phyloP scores from a whole-genome alignment of 2,329 filamentous ascomycete genomes.

The Aschersonia sp. region DNA sequence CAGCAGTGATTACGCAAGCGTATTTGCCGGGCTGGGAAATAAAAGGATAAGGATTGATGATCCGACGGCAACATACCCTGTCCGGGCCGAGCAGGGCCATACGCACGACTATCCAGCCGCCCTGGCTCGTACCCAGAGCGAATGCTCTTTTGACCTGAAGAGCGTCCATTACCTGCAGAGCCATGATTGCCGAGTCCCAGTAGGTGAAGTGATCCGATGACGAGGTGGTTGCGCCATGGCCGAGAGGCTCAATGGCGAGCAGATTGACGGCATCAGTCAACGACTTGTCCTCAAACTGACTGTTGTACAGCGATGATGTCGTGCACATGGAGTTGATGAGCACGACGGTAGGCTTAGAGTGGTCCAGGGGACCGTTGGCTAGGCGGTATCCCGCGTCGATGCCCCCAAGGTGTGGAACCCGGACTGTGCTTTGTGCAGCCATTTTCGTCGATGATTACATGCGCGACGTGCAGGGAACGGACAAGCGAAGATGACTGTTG shows the following conservation, averaged over 20 bases:
- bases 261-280: conserved; percentile 30
- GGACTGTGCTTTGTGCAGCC: conserved; percentile 25
- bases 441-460: conserved; percentile 7
- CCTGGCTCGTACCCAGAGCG: conserved; percentile 35
- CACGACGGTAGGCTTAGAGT: conserved; percentile 33
- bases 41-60: background rate
- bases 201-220: conserved; percentile 35
- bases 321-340: conserved; percentile 39
- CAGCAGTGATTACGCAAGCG: no score
- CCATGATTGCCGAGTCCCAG: conserved; percentile 40
- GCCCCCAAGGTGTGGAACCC: conserved; percentile 32
- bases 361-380: conserved; percentile 26
- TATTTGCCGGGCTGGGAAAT: no score
- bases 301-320: conserved; percentile 28
- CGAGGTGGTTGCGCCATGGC: conserved; percentile 31
- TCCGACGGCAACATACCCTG: conserved; percentile 18
- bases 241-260: conserved; percentile 36
- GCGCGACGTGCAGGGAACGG: no score
- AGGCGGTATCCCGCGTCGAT: conserved; percentile 30
- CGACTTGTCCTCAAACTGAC: conserved; percentile 24
- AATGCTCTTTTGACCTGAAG: conserved; percentile 32
- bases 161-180: conserved; percentile 38
- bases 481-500: no score
- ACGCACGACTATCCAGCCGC: conserved; percentile 33
- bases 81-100: conserved; percentile 36